A percentile compares a stretch with the other conserved stretches of the same genome.
Evolutionary conservation across 768 basidiomycete genomes (phyloP).

Genomic region (Kwoniella botswanensis): DNA sequence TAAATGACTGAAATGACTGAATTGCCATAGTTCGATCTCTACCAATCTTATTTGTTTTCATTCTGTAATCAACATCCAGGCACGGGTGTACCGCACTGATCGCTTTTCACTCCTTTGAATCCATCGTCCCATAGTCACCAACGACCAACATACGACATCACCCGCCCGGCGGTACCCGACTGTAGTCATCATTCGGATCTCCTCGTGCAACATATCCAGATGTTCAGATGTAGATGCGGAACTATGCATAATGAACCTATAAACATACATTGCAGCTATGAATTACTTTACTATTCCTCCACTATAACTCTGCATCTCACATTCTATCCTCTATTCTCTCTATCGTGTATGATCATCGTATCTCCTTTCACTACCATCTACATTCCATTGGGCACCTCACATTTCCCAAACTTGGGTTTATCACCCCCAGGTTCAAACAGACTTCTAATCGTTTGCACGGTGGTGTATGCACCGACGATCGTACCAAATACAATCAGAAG

Average conservation of each 20-base stretch:
- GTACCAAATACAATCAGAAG: constrained; percentile 76
- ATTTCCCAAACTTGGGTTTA: constrained; percentile 59
- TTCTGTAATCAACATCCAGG: background rate
- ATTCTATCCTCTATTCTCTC: constrained; percentile 2
- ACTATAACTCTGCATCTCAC: background rate
- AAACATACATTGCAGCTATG: background rate
- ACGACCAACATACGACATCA: constrained; percentile 9
- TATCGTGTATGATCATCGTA: background rate
- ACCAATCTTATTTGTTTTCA: constrained; percentile 15
- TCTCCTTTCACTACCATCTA: background rate
- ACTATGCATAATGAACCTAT: background rate
- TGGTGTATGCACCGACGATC: constrained; percentile 76
- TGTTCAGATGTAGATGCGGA: background rate
- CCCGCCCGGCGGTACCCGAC: constrained; percentile 10
- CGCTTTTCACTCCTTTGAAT: background rate
- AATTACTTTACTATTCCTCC: background rate
- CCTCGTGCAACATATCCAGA: background rate
- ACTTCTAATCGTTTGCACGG: constrained; percentile 76
- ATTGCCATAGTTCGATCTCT: background rate
- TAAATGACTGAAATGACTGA: background rate
- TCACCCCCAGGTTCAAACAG: constrained; percentile 65
- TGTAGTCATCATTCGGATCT: background rate
- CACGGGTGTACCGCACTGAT: constrained; percentile 7
- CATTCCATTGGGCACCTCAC: constrained; percentile 38
- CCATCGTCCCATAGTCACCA: constrained; percentile 1